These are phyloP conservation scores for Xerocomus spinulosus DNA, from an alignment of 768 basidiomycete species.

Conservation along the genomic window DNA sequence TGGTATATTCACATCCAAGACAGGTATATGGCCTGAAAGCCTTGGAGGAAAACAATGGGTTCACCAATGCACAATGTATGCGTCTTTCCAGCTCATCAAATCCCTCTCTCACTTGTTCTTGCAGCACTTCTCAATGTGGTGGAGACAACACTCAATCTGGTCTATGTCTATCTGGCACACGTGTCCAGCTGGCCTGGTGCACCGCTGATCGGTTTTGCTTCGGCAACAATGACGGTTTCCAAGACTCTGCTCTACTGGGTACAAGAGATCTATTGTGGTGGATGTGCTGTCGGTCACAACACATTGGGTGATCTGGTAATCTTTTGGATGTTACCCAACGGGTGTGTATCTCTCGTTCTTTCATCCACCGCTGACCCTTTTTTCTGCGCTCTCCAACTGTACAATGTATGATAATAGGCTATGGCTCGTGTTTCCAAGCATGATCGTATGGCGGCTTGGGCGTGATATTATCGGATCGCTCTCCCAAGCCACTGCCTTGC, in stretches of 20 bases:
- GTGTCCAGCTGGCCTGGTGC: constrained; percentile 57
- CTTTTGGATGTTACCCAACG: constrained; percentile 76
- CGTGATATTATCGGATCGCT: constrained; percentile 54
- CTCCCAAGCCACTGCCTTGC: constrained; percentile 19
- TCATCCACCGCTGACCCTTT: neutral
- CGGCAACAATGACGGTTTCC: constrained; percentile 71
- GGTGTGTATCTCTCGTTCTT: constrained; percentile 41
- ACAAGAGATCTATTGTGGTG: constrained; percentile 76
- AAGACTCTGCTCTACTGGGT: constrained; percentile 83
- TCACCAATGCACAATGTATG: constrained; percentile 82
- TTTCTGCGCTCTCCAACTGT: no score
- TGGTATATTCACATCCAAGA: constrained; percentile 24
- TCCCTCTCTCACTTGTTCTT: neutral
- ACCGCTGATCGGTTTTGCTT: constrained; percentile 67
- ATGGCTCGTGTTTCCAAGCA: constrained; percentile 71
- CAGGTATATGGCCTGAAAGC: constrained; percentile 73
- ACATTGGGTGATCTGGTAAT: constrained; percentile 42
- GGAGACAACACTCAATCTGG: constrained; percentile 70
- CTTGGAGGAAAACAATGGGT: constrained; percentile 64
- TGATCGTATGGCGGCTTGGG: constrained; percentile 58
- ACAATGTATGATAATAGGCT: constrained; percentile 41
- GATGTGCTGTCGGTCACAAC: constrained; percentile 77
- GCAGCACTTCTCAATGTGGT: constrained; percentile 74
- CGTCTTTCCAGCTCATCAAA: constrained; percentile 15
- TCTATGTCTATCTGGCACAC: constrained; percentile 74